Evolutionary conservation across 2,329 filamentous ascomycete species (phyloP).

Genomic region (Myriosclerotinia scirpicola): DNA sequence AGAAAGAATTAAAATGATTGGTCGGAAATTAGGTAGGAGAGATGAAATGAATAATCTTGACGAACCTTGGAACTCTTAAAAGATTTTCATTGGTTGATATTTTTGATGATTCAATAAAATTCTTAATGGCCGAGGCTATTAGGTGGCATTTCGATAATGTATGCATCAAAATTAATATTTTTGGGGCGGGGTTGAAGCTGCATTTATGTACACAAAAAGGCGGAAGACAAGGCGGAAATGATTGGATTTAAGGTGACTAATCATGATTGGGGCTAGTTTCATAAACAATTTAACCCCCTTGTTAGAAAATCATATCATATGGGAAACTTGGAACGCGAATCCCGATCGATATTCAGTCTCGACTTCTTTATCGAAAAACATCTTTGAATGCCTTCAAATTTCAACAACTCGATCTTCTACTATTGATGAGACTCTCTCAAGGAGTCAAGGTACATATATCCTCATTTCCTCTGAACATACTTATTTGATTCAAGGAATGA

Average conservation of each 20-base stretch:
- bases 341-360: not conserved
- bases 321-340: not conserved
- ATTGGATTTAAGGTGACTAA: slow-evolving; percentile 1
- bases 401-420: not conserved
- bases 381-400: no score
- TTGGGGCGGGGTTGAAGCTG: not conserved
- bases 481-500: no score
- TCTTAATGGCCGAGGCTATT: not conserved
- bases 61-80: not conserved
- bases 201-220: slow-evolving; percentile 9
- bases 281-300: not conserved
- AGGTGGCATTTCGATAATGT: not conserved
- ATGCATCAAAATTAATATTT: slow-evolving; percentile 4
- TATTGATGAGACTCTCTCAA: not conserved
- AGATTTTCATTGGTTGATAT: not conserved
- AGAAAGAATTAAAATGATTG: not conserved
- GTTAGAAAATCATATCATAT: not conserved
- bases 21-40: not conserved
- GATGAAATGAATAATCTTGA: not conserved
- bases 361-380: not conserved
- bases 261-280: not conserved
- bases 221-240: not conserved
- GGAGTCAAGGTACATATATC: no score
- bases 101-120: not conserved
- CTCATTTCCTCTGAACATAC: not conserved